Evolutionary conservation across 495 filamentous ascomycete genomes (phyloP).

Genomic region (Talaromyces adpressus): DNA sequence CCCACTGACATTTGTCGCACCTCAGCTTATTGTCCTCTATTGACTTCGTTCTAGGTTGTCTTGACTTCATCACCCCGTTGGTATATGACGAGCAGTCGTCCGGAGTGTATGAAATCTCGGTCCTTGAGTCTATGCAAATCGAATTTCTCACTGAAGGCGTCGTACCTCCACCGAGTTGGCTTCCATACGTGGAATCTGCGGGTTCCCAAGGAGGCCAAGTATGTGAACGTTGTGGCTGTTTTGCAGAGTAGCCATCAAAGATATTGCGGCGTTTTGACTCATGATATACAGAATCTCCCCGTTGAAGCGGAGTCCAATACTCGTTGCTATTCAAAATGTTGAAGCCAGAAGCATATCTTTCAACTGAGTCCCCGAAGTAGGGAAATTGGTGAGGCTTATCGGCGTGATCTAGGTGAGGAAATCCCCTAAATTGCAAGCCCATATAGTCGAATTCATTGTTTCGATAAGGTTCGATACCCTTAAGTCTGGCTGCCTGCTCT

Average conservation of each 20-base stretch:
- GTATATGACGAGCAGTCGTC: not conserved
- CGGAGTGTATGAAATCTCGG: not conserved
- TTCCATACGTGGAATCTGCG: not conserved
- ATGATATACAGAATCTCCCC: not conserved
- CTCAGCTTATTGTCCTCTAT: constrained; percentile 9
- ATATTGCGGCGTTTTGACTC: not conserved
- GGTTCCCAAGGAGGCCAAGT: not conserved
- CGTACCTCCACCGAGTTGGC: not conserved
- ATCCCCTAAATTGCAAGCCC: not conserved
- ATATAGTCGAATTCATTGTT: not conserved
- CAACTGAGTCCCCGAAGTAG: not conserved
- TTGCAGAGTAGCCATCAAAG: not conserved
- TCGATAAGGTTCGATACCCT: not conserved
- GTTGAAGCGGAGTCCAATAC: not conserved
- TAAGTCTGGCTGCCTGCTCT: not conserved
- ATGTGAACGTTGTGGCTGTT: not conserved
- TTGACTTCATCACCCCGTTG: not conserved
- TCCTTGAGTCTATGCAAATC: not conserved
- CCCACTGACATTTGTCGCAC: constrained; percentile 22
- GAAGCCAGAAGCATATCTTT: not conserved
- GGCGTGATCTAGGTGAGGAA: not conserved
- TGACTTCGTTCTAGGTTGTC: not conserved
- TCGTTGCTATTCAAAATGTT: not conserved
- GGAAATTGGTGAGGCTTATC: not conserved
- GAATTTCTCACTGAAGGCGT: not conserved